Evolutionary conservation across 2,329 filamentous ascomycete genomes (phyloP), one percentile per base, ranked within the genome.

Genomic region (Laburnicola sp.): DNA sequence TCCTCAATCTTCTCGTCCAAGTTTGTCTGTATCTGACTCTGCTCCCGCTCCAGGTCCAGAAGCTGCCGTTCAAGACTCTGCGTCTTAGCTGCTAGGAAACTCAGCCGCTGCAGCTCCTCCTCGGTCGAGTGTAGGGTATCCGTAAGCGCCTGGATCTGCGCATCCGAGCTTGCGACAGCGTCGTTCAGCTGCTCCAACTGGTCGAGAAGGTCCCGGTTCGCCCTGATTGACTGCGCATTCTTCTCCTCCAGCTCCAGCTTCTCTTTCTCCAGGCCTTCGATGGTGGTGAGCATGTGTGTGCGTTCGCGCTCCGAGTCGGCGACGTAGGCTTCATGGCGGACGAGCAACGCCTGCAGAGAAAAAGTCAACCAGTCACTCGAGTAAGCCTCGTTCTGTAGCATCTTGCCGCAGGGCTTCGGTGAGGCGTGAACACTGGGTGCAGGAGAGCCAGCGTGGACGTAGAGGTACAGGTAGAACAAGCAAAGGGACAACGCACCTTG

Each of bases 291-390:
- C 75, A 97, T 85, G 54, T 86, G 83, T 54, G 80, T 77, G 54
- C 92, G 88, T 71, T 97, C 91, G 62, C 86, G 85, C 78, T 96
- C 91, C 53, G 92, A 91, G 72, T 96, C 91, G 62, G 87, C 87
- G 81, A 97, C 93, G 75, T 96, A 97, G 53, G 89, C 86, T 78
- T 97, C 92, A 82, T 99, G 92, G 65, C 93, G 88, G 58, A 88
- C 85, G 36, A 99, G 84, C 50, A 99, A 81, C 53, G 91, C 91
- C 94, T 97, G 86, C 82, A 78, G 75, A 84, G 62, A 54, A 57
- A 65, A 88, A 46, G 85, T 95, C 75, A 95, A 88, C 76, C 60
- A 80, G 78, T 36, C 26, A 25, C 25, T 38, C 42, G 42, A 45
- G n/a, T 36, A 45, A 9, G 10, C 26, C 16, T 28, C 25, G 5